Evolutionary conservation across 495 filamentous ascomycete genomes (phyloP), one percentile per base, ranked within the genome.

Genomic region (Aspergillus ostianus): DNA sequence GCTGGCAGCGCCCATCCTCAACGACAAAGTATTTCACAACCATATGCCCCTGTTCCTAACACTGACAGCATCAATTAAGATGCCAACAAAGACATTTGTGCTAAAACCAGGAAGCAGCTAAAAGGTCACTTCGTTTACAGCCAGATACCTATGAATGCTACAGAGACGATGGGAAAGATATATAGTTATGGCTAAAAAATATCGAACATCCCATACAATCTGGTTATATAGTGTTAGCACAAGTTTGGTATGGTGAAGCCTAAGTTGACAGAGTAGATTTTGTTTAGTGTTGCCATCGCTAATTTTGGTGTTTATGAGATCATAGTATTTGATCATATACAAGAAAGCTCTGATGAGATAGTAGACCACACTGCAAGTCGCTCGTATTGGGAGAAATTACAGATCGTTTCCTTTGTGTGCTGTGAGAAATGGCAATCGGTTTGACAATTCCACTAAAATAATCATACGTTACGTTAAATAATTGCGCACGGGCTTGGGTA

Each of bases 21-120:
- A 32, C 68, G 68, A 17, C 59, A 66, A 2, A 70, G 59, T 51
- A 69, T 72, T 58, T 70, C 70, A n/a, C 66, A 64, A 53, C 68
- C 70, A 50, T 67, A 62, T 64, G 62, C 68, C 12, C 55, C 70
- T 30, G 56, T 72, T 36, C 70, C 70, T 44, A 51, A 54, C 26
- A 21, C 57, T 52, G 66, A 67, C 44, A 70, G 70, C 23, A 65
- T 67, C 49, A 47, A 63, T 26, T 55, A 61, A 15, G 57, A 69
- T 64, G 67, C 68, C 51, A 70, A 60, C 48, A 46, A 67, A 46
- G 62, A 65, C 49, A 15, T 51, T 36, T 23, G 47, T 53, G 53
- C 30, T 10, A 18, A 46, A 27, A 55, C 5, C 13, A 41, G 21
- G 32, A 55, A 47, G 19, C 20, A 23, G 17, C 19, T 26, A 41